Base-by-base conservation (phyloP, 805 yeast genomes). In the Saccharomyces cerevisiae region DNA sequence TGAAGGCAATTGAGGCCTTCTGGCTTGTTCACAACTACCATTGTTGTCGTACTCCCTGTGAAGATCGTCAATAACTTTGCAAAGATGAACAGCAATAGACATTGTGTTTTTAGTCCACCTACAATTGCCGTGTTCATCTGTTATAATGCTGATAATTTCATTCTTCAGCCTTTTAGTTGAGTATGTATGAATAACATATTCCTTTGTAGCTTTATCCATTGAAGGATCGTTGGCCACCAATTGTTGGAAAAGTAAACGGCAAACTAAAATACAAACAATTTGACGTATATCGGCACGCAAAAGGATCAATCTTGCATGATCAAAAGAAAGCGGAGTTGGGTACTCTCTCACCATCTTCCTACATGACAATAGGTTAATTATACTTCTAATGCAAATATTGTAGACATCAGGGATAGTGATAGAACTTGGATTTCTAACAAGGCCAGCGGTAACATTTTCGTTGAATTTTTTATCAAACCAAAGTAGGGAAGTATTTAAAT, bases 101-200 rank as follows among this genome's bases (percentile, higher is more conserved):
- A 82, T 79, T 27, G 88, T 80, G 68, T 89, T 89, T 64, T 88
- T 80, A 0, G 96, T 89, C 96, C 96, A 89, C 72, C 90, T 88
- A 55, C 88, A 82, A 67, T 87, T 87, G 1, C 96, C 96, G 62
- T 84, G 86, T 55, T 86, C 89, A 70, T 89, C 96, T 32, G 89
- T 81, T 17, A 89, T 89, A 48, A 89, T 85, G 31, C 91, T 85
- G 52, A 87, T 72, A 46, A 89, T 80, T 62, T 88, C 92, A 51
- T 76, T 82, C 68, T 85, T 89, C 53, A 89, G 74, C 50, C 70
- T 73, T 52, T 72, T 68, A 54, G 78, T 65, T 46, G 75, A 68
- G 50, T 74, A 75, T 22, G 72, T 66, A 46, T 69, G 62, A 30
- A 71, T 59, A 51, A 73, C 61, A 51, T 75, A 71, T 8, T 64